Evolutionary conservation across 2,329 filamentous ascomycete species (phyloP).

Genomic region (Catunica adiposa): DNA sequence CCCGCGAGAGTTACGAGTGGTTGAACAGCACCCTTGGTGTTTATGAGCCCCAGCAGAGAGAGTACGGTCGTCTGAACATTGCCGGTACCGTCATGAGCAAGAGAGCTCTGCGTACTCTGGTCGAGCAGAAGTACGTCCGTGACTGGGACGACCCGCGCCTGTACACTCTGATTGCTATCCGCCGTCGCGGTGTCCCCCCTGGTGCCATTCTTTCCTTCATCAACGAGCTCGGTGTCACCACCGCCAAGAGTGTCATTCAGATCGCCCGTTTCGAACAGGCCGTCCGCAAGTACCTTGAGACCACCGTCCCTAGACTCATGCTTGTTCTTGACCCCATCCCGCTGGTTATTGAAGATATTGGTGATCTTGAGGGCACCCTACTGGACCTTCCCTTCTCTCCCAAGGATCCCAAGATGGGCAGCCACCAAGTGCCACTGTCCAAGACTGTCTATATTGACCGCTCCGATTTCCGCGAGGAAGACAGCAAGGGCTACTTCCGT

Average conservation of each 20-base stretch:
- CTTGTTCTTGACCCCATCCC: slow-evolving; percentile 73
- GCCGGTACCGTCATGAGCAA: slow-evolving; percentile 78
- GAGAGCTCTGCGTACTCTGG: slow-evolving; percentile 63
- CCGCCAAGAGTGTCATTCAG: slow-evolving; percentile 62
- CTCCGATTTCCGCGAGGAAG: slow-evolving; percentile 60
- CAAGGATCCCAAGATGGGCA: slow-evolving; percentile 55
- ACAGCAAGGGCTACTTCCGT: slow-evolving; percentile 63
- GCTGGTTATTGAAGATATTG: slow-evolving; percentile 64
- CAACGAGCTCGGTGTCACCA: slow-evolving; percentile 81
- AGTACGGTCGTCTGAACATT: slow-evolving; percentile 52
- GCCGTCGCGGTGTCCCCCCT: slow-evolving; percentile 71
- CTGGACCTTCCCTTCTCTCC: slow-evolving; percentile 66
- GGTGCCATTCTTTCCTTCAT: slow-evolving; percentile 81
- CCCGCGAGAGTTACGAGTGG: slow-evolving; percentile 79
- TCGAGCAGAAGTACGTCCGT: slow-evolving; percentile 60
- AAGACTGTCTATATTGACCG: slow-evolving; percentile 73
- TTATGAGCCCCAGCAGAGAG: slow-evolving; percentile 87
- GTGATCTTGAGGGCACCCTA: slow-evolving; percentile 44
- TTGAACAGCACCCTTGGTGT: slow-evolving; percentile 66
- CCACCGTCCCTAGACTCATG: slow-evolving; percentile 76
- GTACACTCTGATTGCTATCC: slow-evolving; percentile 71
- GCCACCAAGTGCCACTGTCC: slow-evolving; percentile 47
- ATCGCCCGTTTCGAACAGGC: slow-evolving; percentile 70
- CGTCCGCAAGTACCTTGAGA: slow-evolving; percentile 73
- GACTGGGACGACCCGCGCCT: slow-evolving; percentile 86